Evolutionary conservation across 352 stramenopile genomes (phyloP).

Genomic region (Globisporangium acanthophoron): DNA sequence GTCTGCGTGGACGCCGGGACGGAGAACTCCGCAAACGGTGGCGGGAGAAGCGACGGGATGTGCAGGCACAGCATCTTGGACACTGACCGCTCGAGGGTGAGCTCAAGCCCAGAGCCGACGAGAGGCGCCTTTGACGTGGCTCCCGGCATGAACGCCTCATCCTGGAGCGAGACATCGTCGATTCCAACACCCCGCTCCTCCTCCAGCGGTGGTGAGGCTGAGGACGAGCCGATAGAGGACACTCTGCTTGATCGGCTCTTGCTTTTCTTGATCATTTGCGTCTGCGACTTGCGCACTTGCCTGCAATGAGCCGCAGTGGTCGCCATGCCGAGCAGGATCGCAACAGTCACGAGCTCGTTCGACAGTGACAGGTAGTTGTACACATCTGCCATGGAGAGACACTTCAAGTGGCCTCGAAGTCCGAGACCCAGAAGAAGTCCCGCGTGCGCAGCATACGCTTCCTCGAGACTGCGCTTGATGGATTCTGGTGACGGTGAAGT

Average conservation of each 20-base stretch:
- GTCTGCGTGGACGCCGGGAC: conserved; percentile 93
- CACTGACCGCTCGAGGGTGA: conserved; percentile 82
- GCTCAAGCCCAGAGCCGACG: conserved; percentile 38
- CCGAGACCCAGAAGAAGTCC: conserved; percentile 95
- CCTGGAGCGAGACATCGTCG: conserved; percentile 11
- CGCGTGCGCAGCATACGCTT: conserved; percentile 88
- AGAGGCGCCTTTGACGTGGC: conserved; percentile 25
- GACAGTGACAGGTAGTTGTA: conserved; percentile 98
- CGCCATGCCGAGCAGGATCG: conserved; percentile 95
- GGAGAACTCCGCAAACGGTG: conserved; percentile 94
- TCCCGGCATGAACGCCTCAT: conserved; percentile 7
- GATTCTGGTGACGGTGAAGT: conserved; percentile 8
- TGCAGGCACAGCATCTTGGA: conserved; percentile 99
- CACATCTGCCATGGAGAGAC: conserved; percentile 96
- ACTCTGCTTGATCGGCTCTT: neutral
- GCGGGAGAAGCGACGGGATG: conserved; percentile 93
- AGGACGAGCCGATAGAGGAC: neutral
- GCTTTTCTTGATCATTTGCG: conserved; percentile 1
- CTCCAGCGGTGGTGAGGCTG: neutral
- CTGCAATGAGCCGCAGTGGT: conserved; percentile 89
- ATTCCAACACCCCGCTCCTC: neutral
- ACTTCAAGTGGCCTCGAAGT: conserved; percentile 91
- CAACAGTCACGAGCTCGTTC: conserved; percentile 95
- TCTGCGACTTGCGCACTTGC: conserved; percentile 26
- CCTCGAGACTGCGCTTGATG: conserved; percentile 51